Evolutionary conservation across 768 basidiomycete genomes (phyloP), one percentile per base, ranked within the genome.

Genomic region (Boletellus ananas): DNA sequence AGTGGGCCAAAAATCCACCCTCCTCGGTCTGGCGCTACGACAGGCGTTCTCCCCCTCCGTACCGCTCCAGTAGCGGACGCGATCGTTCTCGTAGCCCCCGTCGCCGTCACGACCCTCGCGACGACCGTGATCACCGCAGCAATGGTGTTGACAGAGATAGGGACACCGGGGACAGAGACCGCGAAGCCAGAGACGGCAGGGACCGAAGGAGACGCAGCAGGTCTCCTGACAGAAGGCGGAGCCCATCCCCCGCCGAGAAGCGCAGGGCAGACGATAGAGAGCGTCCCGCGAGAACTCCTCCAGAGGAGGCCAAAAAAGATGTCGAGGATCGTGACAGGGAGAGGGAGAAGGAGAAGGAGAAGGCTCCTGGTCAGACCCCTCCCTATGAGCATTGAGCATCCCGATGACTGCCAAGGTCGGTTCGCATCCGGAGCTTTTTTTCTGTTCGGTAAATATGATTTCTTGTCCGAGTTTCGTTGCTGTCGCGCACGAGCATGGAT

Each of bases 1-100:
- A 87, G 85, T 88, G 86, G 86, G 85, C 86, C 38, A 90, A 89
- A 67, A 84, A 84, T 59, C 88, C 88, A 50, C 89, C 88, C 5
- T 88, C 85, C 36, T 77, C 85, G n/a, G 81, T 84, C 35, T 90
- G 88, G 88, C 84, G 88, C 53, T 83, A 80, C 56, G 83, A 86
- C 40, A 73, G 84, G 58, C 75, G 79, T 51, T 71, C 75, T 38
- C 72, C 80, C 25, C 69, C 77, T 61, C 58, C 74, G 54, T 48
- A 64, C 31, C 71, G 71, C 61, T 66, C 57, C 55, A 59, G 45
- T 45, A n/a, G n/a, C n/a, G 70, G 74, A 44, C 72, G 74, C 47
- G 74, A 76, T 17, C 74, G 79, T 56, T 79, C 77, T 54, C 79
- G 80, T 42, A 78, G 78, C 61, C 80, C 79, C 40, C 76, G 78